Percentiles rank a stretch among this genome's conserved stretches.
Conservation (phyloP, 2,329 filamentous ascomycete species). For the Fonsecaea erecta region DNA sequence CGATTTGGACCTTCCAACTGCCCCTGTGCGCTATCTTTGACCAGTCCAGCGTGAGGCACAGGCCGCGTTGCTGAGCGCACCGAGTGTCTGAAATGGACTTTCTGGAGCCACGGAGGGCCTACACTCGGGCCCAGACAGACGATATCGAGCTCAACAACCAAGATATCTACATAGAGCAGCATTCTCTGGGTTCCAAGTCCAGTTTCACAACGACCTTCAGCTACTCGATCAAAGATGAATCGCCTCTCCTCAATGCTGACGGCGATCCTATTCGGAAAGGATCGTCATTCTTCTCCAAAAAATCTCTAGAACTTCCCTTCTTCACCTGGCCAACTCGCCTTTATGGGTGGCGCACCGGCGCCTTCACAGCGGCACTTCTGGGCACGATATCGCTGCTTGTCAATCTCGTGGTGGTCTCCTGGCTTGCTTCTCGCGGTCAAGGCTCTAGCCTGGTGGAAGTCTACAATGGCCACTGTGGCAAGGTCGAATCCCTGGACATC, state of each 20-base stretch:
- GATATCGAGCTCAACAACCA: slow-evolving; percentile 1
- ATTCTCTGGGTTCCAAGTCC: slow-evolving; percentile 4
- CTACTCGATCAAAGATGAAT: slow-evolving; percentile 9
- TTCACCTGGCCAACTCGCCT: slow-evolving; percentile 18
- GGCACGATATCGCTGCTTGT: slow-evolving; percentile 30
- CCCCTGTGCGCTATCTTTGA: not conserved
- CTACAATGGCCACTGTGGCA: slow-evolving; percentile 31
- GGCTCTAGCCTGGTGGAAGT: slow-evolving; percentile 23
- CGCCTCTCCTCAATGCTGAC: slow-evolving; percentile 9
- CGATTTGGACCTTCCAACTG: not conserved
- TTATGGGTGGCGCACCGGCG: slow-evolving; percentile 33
- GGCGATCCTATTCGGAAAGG: slow-evolving; percentile 6
- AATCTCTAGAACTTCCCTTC: slow-evolving; percentile 3
- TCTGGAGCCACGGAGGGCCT: slow-evolving; percentile 17
- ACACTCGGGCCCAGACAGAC: slow-evolving; percentile 16
- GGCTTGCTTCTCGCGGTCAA: slow-evolving; percentile 17
- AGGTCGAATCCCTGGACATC: slow-evolving; percentile 23
- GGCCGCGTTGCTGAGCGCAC: not conserved
- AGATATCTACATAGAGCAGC: slow-evolving; percentile 14
- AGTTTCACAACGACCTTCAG: slow-evolving; percentile 14
- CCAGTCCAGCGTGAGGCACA: not conserved
- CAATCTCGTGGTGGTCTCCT: slow-evolving; percentile 31
- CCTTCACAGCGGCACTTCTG: slow-evolving; percentile 23
- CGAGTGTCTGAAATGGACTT: slow-evolving; percentile 15
- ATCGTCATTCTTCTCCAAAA: slow-evolving; percentile 6